Base-by-base conservation (phyloP, 345 rosid genomes). In the Eucalyptus erythrocorys region DNA sequence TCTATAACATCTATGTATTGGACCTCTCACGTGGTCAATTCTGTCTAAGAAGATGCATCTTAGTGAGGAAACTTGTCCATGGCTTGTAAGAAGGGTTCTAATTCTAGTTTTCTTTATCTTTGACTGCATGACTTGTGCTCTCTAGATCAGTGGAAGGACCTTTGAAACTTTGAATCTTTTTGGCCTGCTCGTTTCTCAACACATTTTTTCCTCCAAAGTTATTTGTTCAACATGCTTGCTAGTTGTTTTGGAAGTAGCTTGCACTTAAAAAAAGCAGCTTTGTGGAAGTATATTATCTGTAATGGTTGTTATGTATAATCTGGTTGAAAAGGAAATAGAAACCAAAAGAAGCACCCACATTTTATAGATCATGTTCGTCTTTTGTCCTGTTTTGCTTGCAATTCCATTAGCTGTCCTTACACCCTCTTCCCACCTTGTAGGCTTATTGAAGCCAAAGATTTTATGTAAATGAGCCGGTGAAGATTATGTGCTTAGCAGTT, bases 181-280 rank as follows among this genome's bases (percentile, higher is more conserved):
- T 0, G n/a, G 4, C 71, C 71, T n/a, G 0, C 71, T 30, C 37
- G 0, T 13, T n/a, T 30, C 71, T 30, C 4, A 1, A n/a, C 19
- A 64, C 19, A n/a, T 14, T 1, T n/a, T n/a, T 61, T n/a, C 37
- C 71, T 14, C 19, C 19, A 13, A n/a, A 64, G 10, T 64, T n/a
- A 64, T n/a, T 64, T 64, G 37, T 64, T 64, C 15, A 30, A 64
- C 37, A 64, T 13, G 68, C 68, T 61, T 13, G 68, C 68, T 61
- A 30, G 68, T 30, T 34, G 34, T 13, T 61, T 61, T 3, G 14
- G 68, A 32, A 61, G 13, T 61, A 30, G 34, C 37, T 64, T 61
- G 37, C 71, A 64, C 71, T 7, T 2, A 64, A 49, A 64, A 61
- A n/a, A 3, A 11, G 8, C 16, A 16, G 15, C 1, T 64, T 64